A percentile compares a stretch with the other conserved stretches of the same genome.
These are phyloP conservation scores for Wickerhamiella qilinensis DNA, from an alignment of 805 yeast species.

Conservation along the genomic window DNA sequence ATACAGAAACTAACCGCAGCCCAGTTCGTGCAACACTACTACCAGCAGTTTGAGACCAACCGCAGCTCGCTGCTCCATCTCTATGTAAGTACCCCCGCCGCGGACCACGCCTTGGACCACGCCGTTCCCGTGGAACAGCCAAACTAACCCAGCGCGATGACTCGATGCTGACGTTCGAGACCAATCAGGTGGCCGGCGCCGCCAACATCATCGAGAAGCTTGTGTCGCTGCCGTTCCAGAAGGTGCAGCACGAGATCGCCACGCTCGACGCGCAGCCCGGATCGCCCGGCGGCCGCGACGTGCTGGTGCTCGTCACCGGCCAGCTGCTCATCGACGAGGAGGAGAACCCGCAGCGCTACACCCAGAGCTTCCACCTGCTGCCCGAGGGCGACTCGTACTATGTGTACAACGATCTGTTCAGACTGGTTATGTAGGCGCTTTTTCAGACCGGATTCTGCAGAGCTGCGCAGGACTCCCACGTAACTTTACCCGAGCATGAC, in stretches of 20 bases:
- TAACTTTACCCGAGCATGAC: too few species aligned
- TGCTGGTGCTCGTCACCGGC: constrained; percentile 94
- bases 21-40: constrained; percentile 89
- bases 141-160: constrained; percentile 48
- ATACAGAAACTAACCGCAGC: constrained; percentile 14
- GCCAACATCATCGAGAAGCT: constrained; percentile 85
- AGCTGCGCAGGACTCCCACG: too few species aligned
- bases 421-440: constrained; percentile 33
- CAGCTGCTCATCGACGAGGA: constrained; percentile 87
- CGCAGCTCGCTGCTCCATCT: constrained; percentile 83
- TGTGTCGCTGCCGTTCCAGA: constrained; percentile 74
- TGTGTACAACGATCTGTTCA: constrained; percentile 92
- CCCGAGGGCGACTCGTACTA: constrained; percentile 86
- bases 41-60: constrained; percentile 86
- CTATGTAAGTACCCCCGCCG: constrained; percentile 32
- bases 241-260: constrained; percentile 84
- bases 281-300: constrained; percentile 71
- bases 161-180: constrained; percentile 95
- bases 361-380: constrained; percentile 92
- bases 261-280: constrained; percentile 98
- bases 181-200: constrained; percentile 88
- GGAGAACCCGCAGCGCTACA: constrained; percentile 86
- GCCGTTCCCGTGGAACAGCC: too few species aligned
- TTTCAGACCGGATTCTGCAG: too few species aligned
- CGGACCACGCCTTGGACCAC: background rate